Evolutionary conservation across 257 asterid genomes (phyloP), one percentile per base, ranked within the genome.

Genomic region (Hygrophila difformis): DNA sequence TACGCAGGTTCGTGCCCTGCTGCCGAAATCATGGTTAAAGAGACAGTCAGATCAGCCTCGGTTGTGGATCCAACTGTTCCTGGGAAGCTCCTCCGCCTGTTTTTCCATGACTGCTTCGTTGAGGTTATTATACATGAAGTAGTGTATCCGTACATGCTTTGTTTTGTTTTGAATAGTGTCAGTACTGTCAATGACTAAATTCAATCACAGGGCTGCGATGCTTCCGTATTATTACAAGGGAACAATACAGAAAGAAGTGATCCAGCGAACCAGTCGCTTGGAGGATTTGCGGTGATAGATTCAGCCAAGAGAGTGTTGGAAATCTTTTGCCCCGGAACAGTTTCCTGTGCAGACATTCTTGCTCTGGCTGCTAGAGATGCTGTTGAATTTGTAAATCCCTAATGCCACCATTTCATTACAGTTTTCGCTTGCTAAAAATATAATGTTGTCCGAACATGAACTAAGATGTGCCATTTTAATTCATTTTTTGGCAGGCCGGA

Each of bases 351-450:
- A 13, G 95, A 84, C 60, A 65, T 84, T 37, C 63, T 84, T 28
- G 91, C 84, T 28, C 56, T 84, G 61, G 87, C 91, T 17, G 95
- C 95, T 22, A 61, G 95, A 65, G 95, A 84, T 35, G 82, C 93
- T 9, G 93, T 84, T 34, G 79, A 78, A 73, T 69, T 66, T 31
- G 95, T 84, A 80, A 45, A 11, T 5, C 18, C 12, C 31, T 7
- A 12, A 13, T 24, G 29, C 29, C 7, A 47, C 15, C n/a, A n/a
- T n/a, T n/a, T n/a, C n/a, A 18, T 47, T n/a, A 12, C n/a, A 8
- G 16, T 12, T 9, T 43, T 18, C 14, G 4, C 8, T 24, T n/a
- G n/a, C n/a, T n/a, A n/a, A n/a, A n/a, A n/a, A n/a, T n/a, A n/a
- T n/a, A n/a, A n/a, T n/a, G n/a, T n/a, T n/a, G n/a, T n/a, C n/a